Evolutionary conservation across 2,329 filamentous ascomycete species (phyloP).

Genomic region (Pochonia chlamydosporia): DNA sequence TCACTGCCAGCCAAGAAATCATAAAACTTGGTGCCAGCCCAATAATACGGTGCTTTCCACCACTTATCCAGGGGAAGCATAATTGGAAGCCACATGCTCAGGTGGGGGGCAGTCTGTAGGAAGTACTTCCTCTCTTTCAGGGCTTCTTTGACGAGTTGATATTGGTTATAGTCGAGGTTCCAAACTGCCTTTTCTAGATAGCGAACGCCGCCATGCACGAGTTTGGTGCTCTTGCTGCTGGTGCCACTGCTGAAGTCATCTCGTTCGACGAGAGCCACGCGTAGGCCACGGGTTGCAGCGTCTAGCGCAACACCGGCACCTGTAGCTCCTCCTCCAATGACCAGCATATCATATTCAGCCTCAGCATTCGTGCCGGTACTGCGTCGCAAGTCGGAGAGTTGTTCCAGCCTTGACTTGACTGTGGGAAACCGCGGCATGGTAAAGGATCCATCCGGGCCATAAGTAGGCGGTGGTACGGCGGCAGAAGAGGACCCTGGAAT

Average conservation of each 20-base stretch:
- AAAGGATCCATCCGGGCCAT: slow-evolving; percentile 62
- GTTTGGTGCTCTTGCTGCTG: slow-evolving; percentile 70
- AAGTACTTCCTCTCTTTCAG: slow-evolving; percentile 72
- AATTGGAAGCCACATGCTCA: slow-evolving; percentile 68
- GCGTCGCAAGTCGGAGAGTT: slow-evolving; percentile 54
- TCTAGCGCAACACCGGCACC: slow-evolving; percentile 67
- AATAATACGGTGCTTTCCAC: slow-evolving; percentile 75
- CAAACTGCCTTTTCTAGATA: slow-evolving; percentile 72
- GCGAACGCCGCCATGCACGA: slow-evolving; percentile 70
- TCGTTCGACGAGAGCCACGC: slow-evolving; percentile 65
- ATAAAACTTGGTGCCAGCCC: slow-evolving; percentile 74
- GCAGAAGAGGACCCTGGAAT: slow-evolving; percentile 65
- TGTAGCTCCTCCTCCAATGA: slow-evolving; percentile 49
- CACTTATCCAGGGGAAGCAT: slow-evolving; percentile 71
- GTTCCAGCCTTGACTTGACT: slow-evolving; percentile 54
- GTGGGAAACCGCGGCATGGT: slow-evolving; percentile 59
- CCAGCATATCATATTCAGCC: slow-evolving; percentile 60
- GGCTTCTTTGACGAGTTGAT: slow-evolving; percentile 65
- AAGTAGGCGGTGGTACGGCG: slow-evolving; percentile 64
- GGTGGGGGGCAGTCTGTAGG: slow-evolving; percentile 66
- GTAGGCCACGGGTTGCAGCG: slow-evolving; percentile 64
- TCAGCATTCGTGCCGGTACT: slow-evolving; percentile 15
- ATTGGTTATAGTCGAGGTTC: slow-evolving; percentile 70
- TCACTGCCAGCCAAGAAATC: slow-evolving; percentile 80
- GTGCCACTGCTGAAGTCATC: slow-evolving; percentile 71